A percentile compares a stretch with the other conserved stretches of the same genome.
These are phyloP conservation scores for Fagus crenata DNA, from an alignment of 306 rosid species.

Conservation along the genomic window DNA sequence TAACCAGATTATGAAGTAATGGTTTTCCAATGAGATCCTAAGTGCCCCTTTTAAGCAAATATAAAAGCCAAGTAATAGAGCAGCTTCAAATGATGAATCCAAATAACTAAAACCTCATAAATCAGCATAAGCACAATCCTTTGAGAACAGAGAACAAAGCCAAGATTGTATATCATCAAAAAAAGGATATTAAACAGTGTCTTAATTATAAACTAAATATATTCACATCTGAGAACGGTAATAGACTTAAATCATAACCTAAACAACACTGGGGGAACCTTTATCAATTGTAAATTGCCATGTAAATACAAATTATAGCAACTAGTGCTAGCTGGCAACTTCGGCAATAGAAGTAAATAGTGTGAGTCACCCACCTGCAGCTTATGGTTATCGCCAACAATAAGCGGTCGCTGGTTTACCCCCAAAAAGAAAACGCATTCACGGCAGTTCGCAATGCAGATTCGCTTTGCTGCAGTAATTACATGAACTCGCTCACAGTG, in stretches of 20 bases:
- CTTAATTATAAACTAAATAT: background rate
- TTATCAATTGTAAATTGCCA: background rate
- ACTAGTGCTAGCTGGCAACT: constrained; percentile 12
- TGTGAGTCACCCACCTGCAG: constrained; percentile 65
- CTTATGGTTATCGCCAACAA: constrained; percentile 92
- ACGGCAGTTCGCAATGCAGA: constrained; percentile 96
- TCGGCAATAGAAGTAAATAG: constrained; percentile 3
- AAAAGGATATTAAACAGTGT: background rate
- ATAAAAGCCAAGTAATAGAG: background rate
- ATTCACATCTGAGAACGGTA: background rate
- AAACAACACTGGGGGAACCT: background rate
- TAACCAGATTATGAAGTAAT: background rate
- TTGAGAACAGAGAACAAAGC: constrained; percentile 14
- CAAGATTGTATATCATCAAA: background rate
- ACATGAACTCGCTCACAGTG: constrained; percentile 99
- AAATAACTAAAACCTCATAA: constrained; percentile 3
- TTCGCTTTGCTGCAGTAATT: constrained; percentile 78
- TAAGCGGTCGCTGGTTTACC: constrained; percentile 89
- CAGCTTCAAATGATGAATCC: constrained; percentile 28
- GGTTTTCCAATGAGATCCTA: background rate
- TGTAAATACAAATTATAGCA: background rate
- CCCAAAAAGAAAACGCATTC: constrained; percentile 92
- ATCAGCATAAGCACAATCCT: constrained; percentile 15
- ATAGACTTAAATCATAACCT: background rate
- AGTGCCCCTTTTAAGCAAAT: background rate